Evolutionary conservation across 2,329 filamentous ascomycete species (phyloP).

Genomic region (Colletotrichum spinosum): DNA sequence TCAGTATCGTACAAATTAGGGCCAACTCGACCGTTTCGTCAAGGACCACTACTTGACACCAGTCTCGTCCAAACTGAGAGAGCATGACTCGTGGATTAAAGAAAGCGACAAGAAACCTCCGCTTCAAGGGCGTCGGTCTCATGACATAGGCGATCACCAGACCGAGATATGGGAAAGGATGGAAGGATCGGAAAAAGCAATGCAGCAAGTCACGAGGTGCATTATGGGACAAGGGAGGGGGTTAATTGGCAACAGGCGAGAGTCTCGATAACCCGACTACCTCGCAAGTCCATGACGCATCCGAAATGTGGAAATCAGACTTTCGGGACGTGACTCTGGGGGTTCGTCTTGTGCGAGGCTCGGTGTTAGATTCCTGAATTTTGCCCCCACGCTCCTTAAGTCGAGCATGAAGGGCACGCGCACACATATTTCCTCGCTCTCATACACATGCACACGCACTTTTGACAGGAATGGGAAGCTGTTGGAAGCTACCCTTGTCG

Average conservation of each 20-base stretch:
- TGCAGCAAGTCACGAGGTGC: conserved; percentile 22
- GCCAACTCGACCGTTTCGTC: conserved; percentile 16
- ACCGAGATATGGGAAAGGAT: background rate
- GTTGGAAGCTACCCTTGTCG: conserved; percentile 17
- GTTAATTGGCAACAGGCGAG: background rate
- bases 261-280: background rate
- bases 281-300: conserved; percentile 18
- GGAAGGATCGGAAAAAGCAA: conserved; percentile 18
- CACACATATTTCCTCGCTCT: background rate
- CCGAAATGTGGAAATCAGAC: background rate
- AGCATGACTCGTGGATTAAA: too few relatives aligned
- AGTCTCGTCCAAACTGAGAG: too few relatives aligned
- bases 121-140: background rate
- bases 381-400: conserved; percentile 2
- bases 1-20: conserved; percentile 7
- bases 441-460: background rate
- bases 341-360: background rate
- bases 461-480: conserved; percentile 4
- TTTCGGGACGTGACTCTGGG: conserved; percentile 1
- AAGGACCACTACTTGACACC: background rate
- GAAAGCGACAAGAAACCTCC: too few relatives aligned
- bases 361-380: background rate
- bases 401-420: conserved; percentile 22
- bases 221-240: conserved; percentile 26
- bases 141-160: background rate